Base-by-base conservation (phyloP, 1,284 basidiomycete species). In the Coniferiporia weirii region DNA sequence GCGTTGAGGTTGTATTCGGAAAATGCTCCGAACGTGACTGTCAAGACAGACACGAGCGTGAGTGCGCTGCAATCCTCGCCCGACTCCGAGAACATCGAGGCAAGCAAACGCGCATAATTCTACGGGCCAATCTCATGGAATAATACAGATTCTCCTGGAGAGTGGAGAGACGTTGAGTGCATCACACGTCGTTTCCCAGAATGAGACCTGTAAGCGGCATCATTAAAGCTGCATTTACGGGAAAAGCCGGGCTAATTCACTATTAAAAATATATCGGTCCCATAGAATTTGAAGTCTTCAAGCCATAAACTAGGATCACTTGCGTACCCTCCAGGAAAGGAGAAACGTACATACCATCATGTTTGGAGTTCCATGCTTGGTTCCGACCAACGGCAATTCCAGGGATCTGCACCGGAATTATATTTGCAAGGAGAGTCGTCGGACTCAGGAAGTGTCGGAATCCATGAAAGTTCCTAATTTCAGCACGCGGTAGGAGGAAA, bases 101-200 rank as follows among this genome's bases (percentile, higher is more conserved):
- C 83, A 61, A 49, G 64, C 64, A 19, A 13, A 36, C 1, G 13
- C 36, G 40, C 3, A 4, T 46, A 34, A 48, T 12, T 27, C 32
- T 9, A 19, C 36, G 17, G 36, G 17, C 12, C 19, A n/a, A 15
- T 9, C 8, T 49, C 20, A 34, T 50, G 12, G n/a, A 9, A 15
- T 36, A 4, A 4, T 48, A 38, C 17, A 62, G 56, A 36, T 61
- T 36, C 32, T 22, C 5, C 38, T 59, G 7, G 49, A 15, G 27
- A 54, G 27, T 27, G 60, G 60, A 17, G 56, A 58, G 38, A 47
- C 50, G 32, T 2, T 60, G 19, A 36, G 34, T 43, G 52, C 38
- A 6, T 79, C 84, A 0, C 84, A 88, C 66, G 67, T 86, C 50
- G 76, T 88, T 56, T 89, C 84, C 60, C 60, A 61, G 22, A 44